Base-by-base conservation (phyloP, 2,329 filamentous ascomycete genomes). In the Neofusicoccum sp. region DNA sequence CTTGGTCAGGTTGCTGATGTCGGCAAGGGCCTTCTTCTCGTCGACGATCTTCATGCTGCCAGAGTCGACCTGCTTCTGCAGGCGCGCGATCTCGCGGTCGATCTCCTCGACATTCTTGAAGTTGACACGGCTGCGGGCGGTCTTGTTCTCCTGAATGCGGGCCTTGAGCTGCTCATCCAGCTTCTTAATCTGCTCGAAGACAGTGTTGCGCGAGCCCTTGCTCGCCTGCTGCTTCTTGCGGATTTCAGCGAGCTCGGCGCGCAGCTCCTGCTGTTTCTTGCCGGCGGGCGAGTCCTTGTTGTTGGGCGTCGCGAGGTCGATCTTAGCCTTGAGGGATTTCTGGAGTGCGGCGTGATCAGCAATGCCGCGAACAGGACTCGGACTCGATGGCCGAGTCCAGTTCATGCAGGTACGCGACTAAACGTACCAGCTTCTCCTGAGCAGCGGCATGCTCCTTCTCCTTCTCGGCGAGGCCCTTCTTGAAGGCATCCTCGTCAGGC, bases 11-110 rank as follows among this genome's bases (percentile, higher is more conserved):
- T 80, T 88, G 51, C 89, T 90, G 69, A 96, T 88, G 70, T 97
- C 91, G 54, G 84, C 80, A 20, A 98, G 83, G 7, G 91, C 88
- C 84, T 97, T 98, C 83, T 91, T 96, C 85, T 98, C 95, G 69
- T 99, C 95, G 9, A 98, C 95, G 56, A 99, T 82, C 80, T 93
- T 96, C 89, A 99, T 93, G 74, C 85, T 89, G 65, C 93, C 93
- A 36, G 87, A 85, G 75, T 96, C 90, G 68, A 98, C 92, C 74
- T 93, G 85, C 77, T 88, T 88, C 67, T 96, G 90, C 58, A 97
- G 86, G 57, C 82, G 82, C 63, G 85, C 84, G 69, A 98, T 95
- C 77, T 95, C 86, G 65, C 83, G 82, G 75, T 98, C 91, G 66
- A 99, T 80, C 65, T 98, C 95, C 61, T 96, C 93, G 59, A 86